Base-by-base conservation (phyloP, 768 basidiomycete genomes). In the Gelatoporia subvermispora region DNA sequence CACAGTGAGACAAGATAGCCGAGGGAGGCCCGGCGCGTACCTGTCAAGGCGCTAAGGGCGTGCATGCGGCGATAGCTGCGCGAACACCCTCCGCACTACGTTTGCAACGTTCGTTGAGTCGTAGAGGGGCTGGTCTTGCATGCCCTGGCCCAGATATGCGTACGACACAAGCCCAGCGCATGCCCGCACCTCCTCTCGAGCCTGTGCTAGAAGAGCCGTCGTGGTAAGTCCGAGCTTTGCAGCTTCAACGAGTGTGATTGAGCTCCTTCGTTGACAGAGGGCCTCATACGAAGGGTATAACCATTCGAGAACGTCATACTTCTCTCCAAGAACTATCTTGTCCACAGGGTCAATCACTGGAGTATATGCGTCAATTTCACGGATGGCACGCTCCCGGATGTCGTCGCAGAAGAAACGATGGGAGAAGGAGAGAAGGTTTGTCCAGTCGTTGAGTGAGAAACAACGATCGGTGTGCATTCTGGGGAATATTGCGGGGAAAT, bases 261-360 rank as follows among this genome's bases (percentile, higher is more conserved):
- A 55, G 16, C 61, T 47, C 1, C 40, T 43, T 5, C 72, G 59
- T 43, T 58, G 50, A 48, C 71, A 70, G 15, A 73, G 52, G 3
- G 62, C 60, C 18, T 55, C 56, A 46, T 71, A 71, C 16, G 71
- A 67, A 0, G 67, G 61, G 3, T 51, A 41, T 9, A 68, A 58
- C 73, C 72, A 74, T 25, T 60, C 51, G 8, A 51, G 54, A n/a
- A 73, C 57, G 25, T 66, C 59, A 46, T 66, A 64, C 43, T 63
- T 60, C 25, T 57, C 55, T 3, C 71, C 72, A 4, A 74, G 60
- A 8, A 53, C 53, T 17, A 73, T 60, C 45, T 61, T 60, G 16
- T 64, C 55, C 20, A 68, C 54, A 8, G 67, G 64, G 31, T 65
- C 57, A 3, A 65, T 43, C 22, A 21, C 43, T 23, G 49, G 48